phyloP scores from a whole-genome alignment of 495 filamentous ascomycete genomes.

The Haplographium delicatum region DNA sequence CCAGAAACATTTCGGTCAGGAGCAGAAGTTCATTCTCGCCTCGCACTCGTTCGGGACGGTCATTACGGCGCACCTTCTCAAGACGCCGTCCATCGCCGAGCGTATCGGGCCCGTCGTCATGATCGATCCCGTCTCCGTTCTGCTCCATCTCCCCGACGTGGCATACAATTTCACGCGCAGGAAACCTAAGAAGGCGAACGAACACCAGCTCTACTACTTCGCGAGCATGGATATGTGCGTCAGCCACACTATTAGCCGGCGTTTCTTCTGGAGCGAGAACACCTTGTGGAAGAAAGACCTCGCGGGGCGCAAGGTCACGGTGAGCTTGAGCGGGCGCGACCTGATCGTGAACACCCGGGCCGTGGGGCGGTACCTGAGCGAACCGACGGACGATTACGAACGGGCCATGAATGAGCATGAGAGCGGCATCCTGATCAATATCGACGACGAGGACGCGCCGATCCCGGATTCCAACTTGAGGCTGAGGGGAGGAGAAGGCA shows the following conservation, averaged over 20 bases:
- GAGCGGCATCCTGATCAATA: neutral
- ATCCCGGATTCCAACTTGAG: slow-evolving; percentile 17
- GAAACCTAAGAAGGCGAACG: slow-evolving; percentile 49
- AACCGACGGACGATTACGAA: too few relatives aligned
- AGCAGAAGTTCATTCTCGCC: slow-evolving; percentile 43
- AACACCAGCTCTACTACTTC: slow-evolving; percentile 64
- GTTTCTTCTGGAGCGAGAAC: slow-evolving; percentile 66
- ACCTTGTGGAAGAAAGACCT: slow-evolving; percentile 61
- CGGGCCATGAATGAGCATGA: neutral
- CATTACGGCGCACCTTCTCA: slow-evolving; percentile 57
- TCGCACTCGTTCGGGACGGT: slow-evolving; percentile 61
- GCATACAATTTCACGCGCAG: slow-evolving; percentile 66
- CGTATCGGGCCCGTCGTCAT: slow-evolving; percentile 47
- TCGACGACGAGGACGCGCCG: neutral
- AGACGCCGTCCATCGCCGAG: slow-evolving; percentile 32
- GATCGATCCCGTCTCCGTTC: slow-evolving; percentile 60
- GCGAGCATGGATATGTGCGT: slow-evolving; percentile 59
- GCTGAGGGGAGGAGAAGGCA: slow-evolving; percentile 6
- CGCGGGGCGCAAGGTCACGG: slow-evolving; percentile 25
- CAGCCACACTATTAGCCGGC: slow-evolving; percentile 49
- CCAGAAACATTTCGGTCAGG: slow-evolving; percentile 45
- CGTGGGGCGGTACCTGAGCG: slow-evolving; percentile 52
- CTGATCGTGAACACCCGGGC: slow-evolving; percentile 57
- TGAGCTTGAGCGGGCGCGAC: slow-evolving; percentile 53
- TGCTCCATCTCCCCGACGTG: slow-evolving; percentile 62